Percentiles rank a stretch among this genome's conserved stretches.
Conservation (phyloP, 1,284 basidiomycete genomes). For the Microbotryum lychnidis-dioicae region DNA sequence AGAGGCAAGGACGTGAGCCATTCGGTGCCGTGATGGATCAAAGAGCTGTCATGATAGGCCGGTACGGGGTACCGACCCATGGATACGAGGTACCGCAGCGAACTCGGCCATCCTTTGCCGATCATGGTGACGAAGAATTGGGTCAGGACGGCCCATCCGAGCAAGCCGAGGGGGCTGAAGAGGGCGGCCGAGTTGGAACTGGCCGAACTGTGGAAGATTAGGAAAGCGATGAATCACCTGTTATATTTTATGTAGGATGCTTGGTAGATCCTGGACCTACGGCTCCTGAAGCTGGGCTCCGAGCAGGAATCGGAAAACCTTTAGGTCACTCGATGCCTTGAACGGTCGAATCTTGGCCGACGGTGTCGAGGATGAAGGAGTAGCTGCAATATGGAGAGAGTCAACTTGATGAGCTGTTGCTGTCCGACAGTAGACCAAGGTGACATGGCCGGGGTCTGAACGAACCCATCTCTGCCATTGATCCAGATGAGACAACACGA, state of each 20-base stretch:
- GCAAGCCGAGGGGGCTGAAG: constrained; percentile 14
- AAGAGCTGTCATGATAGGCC: not conserved
- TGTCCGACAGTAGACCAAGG: too few relatives aligned
- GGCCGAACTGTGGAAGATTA: constrained; percentile 7
- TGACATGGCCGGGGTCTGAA: too few relatives aligned
- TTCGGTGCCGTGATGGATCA: constrained; percentile 11
- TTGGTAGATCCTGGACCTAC: constrained; percentile 4
- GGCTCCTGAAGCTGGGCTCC: constrained; percentile 25
- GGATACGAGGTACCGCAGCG: constrained; percentile 12
- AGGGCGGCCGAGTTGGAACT: constrained; percentile 22
- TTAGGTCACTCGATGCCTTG: constrained; percentile 14
- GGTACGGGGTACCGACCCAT: not conserved
- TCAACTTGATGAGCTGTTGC: too few relatives aligned
- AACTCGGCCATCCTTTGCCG: constrained; percentile 17
- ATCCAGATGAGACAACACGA: too few relatives aligned
- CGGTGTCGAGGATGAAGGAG: constrained; percentile 5
- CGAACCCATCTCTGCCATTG: too few relatives aligned
- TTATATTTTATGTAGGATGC: too few relatives aligned
- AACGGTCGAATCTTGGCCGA: constrained; percentile 21
- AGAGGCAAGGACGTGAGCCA: constrained; percentile 17
- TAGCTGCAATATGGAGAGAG: too few relatives aligned
- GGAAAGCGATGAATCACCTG: not conserved
- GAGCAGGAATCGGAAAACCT: constrained; percentile 23
- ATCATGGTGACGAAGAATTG: constrained; percentile 15
- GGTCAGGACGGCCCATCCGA: constrained; percentile 4